Percentiles rank a stretch among this genome's conserved stretches.
These are phyloP conservation scores for Melampsora larici-populina DNA, from an alignment of 1,284 basidiomycete species.

Conservation along the genomic window DNA sequence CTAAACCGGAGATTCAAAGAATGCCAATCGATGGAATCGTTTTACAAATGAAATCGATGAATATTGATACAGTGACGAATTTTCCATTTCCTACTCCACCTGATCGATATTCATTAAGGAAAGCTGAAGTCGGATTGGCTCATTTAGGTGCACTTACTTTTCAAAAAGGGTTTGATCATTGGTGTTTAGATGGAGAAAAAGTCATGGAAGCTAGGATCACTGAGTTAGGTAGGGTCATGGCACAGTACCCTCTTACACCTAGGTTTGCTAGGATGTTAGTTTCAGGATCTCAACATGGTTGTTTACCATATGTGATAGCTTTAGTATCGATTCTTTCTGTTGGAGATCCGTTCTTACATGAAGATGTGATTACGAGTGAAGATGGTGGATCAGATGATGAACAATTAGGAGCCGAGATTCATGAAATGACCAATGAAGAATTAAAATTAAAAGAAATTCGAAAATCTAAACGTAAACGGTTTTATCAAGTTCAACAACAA, in stretches of 20 bases:
- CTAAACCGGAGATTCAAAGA: conserved; percentile 85
- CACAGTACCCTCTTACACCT: conserved; percentile 86
- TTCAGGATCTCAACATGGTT: conserved; percentile 83
- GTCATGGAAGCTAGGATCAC: conserved; percentile 66
- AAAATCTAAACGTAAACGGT: conserved; percentile 38
- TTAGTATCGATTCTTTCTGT: conserved; percentile 89
- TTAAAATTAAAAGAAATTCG: conserved; percentile 74
- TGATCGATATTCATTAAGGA: conserved; percentile 70
- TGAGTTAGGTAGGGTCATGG: conserved; percentile 83
- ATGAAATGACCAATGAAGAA: conserved; percentile 62
- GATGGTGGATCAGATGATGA: conserved; percentile 64
- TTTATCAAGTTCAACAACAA: conserved; percentile 57
- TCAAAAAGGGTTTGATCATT: background rate
- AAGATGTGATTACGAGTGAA: conserved; percentile 67
- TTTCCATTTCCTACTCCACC: conserved; percentile 99
- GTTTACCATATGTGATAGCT: conserved; percentile 84
- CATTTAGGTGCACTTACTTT: conserved; percentile 70
- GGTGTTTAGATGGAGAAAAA: conserved; percentile 57
- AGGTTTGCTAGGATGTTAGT: conserved; percentile 93
- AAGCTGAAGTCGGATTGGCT: conserved; percentile 76
- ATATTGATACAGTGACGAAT: conserved; percentile 91
- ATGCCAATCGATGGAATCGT: conserved; percentile 97
- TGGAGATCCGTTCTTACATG: conserved; percentile 91
- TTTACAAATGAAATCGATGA: conserved; percentile 99
- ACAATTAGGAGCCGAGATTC: conserved; percentile 6